phyloP scores from a whole-genome alignment of 2,329 filamentous ascomycete genomes.

The Hypoxylon sp. region DNA sequence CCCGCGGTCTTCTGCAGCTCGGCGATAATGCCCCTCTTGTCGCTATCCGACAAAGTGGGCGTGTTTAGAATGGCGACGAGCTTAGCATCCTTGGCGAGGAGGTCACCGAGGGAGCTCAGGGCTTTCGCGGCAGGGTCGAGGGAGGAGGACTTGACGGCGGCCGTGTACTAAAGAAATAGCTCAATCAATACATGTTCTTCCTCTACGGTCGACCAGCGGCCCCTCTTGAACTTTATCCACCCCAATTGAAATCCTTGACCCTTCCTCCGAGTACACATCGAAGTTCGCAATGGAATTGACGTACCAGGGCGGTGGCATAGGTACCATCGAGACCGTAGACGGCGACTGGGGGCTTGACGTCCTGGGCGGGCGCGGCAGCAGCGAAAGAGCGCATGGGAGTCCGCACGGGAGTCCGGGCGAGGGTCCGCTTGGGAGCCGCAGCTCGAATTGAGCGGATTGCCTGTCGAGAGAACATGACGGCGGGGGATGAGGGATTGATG shows the following conservation, averaged over 20 bases:
- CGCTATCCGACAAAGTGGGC: conserved; percentile 79
- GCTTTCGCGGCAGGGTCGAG: conserved; percentile 89
- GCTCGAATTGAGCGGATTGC: conserved; percentile 67
- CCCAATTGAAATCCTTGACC: conserved; percentile 23
- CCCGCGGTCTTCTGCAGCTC: conserved; percentile 90
- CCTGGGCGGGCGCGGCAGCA: conserved; percentile 70
- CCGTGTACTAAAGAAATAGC: conserved; percentile 82
- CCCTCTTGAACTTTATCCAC: not conserved
- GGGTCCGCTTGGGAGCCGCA: conserved; percentile 68
- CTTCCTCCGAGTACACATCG: not conserved
- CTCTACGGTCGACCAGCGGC: not conserved
- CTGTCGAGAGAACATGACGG: conserved; percentile 71
- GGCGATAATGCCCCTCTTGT: conserved; percentile 87
- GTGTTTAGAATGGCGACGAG: conserved; percentile 79
- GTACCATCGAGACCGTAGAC: conserved; percentile 97
- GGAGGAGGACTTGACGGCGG: conserved; percentile 85
- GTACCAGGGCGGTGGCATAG: conserved; percentile 98
- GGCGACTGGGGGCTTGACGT: conserved; percentile 85
- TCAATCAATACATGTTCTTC: conserved; percentile 50
- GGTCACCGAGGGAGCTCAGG: conserved; percentile 74
- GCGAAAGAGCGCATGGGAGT: conserved; percentile 81
- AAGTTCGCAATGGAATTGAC: conserved; percentile 51
- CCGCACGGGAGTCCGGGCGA: conserved; percentile 73
- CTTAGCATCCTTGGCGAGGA: conserved; percentile 86
- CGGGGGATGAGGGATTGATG: conserved; percentile 35